Conservation (phyloP, 345 rosid species). For the Dovyalis caffra region DNA sequence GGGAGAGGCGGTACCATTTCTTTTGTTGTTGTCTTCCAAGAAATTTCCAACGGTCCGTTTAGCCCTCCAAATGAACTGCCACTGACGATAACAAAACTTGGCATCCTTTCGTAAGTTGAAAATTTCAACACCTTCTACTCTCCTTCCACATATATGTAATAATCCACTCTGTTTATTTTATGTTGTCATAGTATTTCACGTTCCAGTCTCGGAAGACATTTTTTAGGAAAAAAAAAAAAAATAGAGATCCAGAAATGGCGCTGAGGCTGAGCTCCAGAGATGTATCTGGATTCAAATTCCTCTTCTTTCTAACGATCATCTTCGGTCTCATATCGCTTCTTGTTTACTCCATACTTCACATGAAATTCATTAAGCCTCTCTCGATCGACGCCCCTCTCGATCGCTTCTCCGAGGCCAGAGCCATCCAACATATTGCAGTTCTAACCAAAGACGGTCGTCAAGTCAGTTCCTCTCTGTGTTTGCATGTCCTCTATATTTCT, state of each 20-base stretch:
- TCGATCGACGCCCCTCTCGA: constrained; percentile 76
- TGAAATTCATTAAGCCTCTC: constrained; percentile 65
- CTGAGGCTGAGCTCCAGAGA: constrained; percentile 51
- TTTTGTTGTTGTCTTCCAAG: too few relatives aligned
- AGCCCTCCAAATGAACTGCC: neutral
- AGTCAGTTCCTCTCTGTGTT: constrained; percentile 33
- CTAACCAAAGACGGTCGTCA: constrained; percentile 77
- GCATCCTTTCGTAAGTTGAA: neutral
- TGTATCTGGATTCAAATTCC: constrained; percentile 57
- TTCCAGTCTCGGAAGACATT: neutral
- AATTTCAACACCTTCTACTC: neutral
- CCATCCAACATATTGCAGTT: constrained; percentile 77
- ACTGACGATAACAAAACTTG: neutral
- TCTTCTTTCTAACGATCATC: constrained; percentile 48
- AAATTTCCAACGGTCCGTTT: too few relatives aligned
- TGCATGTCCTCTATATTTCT: neutral
- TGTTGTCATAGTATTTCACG: neutral
- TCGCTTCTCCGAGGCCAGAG: constrained; percentile 94
- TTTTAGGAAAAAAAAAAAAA: neutral
- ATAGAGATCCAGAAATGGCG: constrained; percentile 37
- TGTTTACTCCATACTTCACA: constrained; percentile 56
- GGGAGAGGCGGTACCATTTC: neutral
- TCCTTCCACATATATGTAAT: neutral
- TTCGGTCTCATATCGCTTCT: constrained; percentile 64
- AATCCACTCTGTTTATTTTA: too few relatives aligned